Base-by-base conservation (phyloP, 805 yeast species). In the Peterozyma xylosa region DNA sequence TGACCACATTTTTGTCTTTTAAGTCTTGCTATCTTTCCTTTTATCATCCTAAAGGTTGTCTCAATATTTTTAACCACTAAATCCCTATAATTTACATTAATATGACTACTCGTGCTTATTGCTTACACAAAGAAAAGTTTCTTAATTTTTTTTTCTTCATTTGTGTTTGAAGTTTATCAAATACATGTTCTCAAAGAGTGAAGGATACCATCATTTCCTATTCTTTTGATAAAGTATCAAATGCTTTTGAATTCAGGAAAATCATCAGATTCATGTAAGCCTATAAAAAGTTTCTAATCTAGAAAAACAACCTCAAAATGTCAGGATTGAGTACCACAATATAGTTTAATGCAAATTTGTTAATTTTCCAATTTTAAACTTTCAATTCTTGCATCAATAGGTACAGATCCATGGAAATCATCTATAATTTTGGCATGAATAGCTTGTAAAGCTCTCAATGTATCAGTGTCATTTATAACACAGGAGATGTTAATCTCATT, bases 401-500 rank as follows among this genome's bases (percentile, higher is more conserved):
- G 49, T 11, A 50, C 47, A 11, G 35, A 35, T 14, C 33, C 27
- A 14, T 39, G 30, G 32, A 56, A 54, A 27, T 59, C 66, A 50
- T 81, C 82, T 51, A 91, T 65, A 48, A 91, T 64, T 47, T 77
- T 80, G 37, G 82, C 83, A 59, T 93, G 99, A 46, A 93, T 80
- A 5, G 89, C 83, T 58, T 80, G 80, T 52, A 93, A 71, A 3
- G 98, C 98, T 60, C 86, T 85, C 30, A 87, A 66, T 11, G 95
- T 81, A 57, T 93, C 93, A 45, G 68, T 67, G 52, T 86, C 88
- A 50, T 85, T 86, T 49, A 93, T 88, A 42, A 93, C 99, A 51
- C 97, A 95, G 32, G 96, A 86, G 42, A 93, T 93, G 62, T 93
- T 93, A 58, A 93, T 93, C 66, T 93, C 99, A 58, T 91, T 91